Evolutionary conservation across 2,329 filamentous ascomycete species (phyloP).

Genomic region (Pseudogymnoascus sp.): DNA sequence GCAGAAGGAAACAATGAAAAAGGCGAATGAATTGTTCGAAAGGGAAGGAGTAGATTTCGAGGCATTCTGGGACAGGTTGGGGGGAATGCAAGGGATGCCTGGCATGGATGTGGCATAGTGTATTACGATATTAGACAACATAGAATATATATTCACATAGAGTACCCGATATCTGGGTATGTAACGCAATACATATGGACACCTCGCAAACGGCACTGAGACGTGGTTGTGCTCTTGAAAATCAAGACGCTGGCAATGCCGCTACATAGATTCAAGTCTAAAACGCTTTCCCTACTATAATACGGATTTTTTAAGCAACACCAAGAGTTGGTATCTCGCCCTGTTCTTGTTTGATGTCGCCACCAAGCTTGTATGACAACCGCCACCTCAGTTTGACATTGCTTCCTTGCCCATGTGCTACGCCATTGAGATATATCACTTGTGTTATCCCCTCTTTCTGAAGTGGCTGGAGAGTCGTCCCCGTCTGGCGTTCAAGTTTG

Average conservation of each 20-base stretch:
- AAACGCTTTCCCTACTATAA: conserved; percentile 8
- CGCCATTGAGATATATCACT: conserved; percentile 68
- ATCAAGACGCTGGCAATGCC: conserved; percentile 7
- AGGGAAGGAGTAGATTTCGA: conserved; percentile 76
- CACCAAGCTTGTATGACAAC: conserved; percentile 67
- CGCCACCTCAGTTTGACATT: conserved; percentile 88
- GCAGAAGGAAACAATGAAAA: conserved; percentile 63
- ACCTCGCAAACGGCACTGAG: background rate
- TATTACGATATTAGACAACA: background rate
- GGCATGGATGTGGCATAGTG: conserved; percentile 34
- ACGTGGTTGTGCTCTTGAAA: background rate
- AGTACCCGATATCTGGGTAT: background rate
- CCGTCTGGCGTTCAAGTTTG: conserved; percentile 76
- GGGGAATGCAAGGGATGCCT: conserved; percentile 51
- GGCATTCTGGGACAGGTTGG: conserved; percentile 65
- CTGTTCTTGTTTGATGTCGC: conserved; percentile 65
- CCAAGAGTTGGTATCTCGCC: conserved; percentile 77
- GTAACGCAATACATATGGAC: background rate
- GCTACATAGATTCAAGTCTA: conserved; percentile 9
- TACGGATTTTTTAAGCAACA: conserved; percentile 46
- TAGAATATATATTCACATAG: conserved; percentile 3
- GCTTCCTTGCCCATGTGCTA: conserved; percentile 62
- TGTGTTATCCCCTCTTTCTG: conserved; percentile 73
- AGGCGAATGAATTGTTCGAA: conserved; percentile 70
- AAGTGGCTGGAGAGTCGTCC: conserved; percentile 62